Evolutionary conservation across 192 early-diverging fungal species (phyloP).

Genomic region (Entomortierella parvispora): DNA sequence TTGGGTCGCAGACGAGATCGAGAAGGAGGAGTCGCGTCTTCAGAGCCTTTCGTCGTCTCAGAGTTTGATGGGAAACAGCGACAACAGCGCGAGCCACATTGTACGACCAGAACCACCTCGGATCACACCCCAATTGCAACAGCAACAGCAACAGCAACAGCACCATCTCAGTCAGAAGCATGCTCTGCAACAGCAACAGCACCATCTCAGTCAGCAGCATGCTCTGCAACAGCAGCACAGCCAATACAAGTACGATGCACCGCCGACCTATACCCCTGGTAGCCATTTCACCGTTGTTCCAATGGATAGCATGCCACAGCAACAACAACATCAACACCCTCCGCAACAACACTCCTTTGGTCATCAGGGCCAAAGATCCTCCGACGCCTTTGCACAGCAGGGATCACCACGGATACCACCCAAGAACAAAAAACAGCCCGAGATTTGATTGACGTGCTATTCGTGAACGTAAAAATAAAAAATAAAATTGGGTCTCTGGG

Average conservation of each 20-base stretch:
- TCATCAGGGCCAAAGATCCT: background rate
- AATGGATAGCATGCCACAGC: too few species aligned
- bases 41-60: slow-evolving; percentile 18
- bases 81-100: background rate
- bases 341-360: background rate
- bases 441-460: background rate
- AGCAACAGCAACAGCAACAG: slow-evolving; percentile 7
- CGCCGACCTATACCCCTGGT: too few species aligned
- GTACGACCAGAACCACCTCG: background rate
- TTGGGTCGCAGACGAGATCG: slow-evolving; percentile 50
- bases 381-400: slow-evolving; percentile 6
- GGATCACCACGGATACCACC: slow-evolving; percentile 15
- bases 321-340: background rate
- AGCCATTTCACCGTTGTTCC: too few species aligned
- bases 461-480: background rate
- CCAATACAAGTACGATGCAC: too few species aligned
- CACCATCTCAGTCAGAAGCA: slow-evolving; percentile 3
- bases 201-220: background rate
- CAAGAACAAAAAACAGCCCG: slow-evolving; percentile 19
- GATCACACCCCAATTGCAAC: background rate
- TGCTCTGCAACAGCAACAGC: slow-evolving; percentile 3
- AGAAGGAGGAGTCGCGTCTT: slow-evolving; percentile 10
- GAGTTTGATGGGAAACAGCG: slow-evolving; percentile 14
- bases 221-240: background rate
- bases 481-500: too few species aligned